Conservation (phyloP, 768 basidiomycete species). For the Lentinus brumalis region DNA sequence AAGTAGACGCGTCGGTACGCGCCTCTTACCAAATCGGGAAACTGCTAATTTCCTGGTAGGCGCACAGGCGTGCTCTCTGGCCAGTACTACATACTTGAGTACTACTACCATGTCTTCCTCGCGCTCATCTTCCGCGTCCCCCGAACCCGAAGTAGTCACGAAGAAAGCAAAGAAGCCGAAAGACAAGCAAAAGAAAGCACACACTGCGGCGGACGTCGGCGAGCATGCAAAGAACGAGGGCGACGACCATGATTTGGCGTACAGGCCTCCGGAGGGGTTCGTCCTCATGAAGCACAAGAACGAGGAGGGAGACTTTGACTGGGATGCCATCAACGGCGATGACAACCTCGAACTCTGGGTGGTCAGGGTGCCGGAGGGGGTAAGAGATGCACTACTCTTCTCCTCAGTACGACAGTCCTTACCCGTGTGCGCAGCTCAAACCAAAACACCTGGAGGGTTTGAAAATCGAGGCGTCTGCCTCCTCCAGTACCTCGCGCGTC, state of each 20-base stretch:
- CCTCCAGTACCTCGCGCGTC: constrained; percentile 42
- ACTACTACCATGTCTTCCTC: constrained; percentile 7
- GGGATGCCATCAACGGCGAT: constrained; percentile 60
- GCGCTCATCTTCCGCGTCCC: constrained; percentile 20
- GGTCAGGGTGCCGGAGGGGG: constrained; percentile 67
- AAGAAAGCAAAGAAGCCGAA: constrained; percentile 34
- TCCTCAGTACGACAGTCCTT: neutral
- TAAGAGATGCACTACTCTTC: constrained; percentile 36
- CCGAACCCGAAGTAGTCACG: constrained; percentile 15
- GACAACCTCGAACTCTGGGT: constrained; percentile 69
- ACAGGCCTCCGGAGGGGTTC: constrained; percentile 57
- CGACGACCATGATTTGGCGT: constrained; percentile 57
- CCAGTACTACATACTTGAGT: neutral
- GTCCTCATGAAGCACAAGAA: constrained; percentile 46
- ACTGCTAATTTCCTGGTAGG: constrained; percentile 12
- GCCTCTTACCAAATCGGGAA: constrained; percentile 7
- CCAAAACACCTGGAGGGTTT: constrained; percentile 60
- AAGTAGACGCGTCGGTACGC: too few relatives aligned
- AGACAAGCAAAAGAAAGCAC: constrained; percentile 16
- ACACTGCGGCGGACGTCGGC: constrained; percentile 17
- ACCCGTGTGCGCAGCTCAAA: constrained; percentile 50
- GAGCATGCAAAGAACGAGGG: constrained; percentile 53
- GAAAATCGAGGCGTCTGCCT: constrained; percentile 44
- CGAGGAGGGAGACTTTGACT: constrained; percentile 59
- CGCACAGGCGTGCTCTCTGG: neutral